Conservation (phyloP, 2,329 filamentous ascomycete genomes). For the Westerdykella sp. region DNA sequence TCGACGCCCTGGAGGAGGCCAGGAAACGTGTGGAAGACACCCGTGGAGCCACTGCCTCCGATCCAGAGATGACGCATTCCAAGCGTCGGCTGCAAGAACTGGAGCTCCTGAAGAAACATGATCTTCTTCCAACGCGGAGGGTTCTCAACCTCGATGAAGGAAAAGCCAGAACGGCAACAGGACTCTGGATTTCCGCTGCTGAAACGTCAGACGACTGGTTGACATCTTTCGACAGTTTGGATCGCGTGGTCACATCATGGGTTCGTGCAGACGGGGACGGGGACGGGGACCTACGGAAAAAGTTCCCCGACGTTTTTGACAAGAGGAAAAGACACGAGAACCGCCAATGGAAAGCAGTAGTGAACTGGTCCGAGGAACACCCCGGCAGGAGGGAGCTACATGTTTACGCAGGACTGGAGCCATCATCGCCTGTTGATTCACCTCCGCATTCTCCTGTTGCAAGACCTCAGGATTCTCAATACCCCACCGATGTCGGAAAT, state of each 20-base stretch:
- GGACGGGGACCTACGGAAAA: too few species aligned
- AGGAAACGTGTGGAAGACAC: not conserved
- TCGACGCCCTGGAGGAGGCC: not conserved
- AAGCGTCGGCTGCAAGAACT: not conserved
- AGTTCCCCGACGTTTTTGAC: not conserved
- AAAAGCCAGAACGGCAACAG: not conserved
- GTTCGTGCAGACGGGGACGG: not conserved
- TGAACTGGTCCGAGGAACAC: constrained; percentile 3
- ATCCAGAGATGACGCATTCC: not conserved
- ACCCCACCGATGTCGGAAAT: too few species aligned
- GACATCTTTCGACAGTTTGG: constrained; percentile 9
- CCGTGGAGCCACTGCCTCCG: not conserved
- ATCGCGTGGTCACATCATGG: constrained; percentile 1
- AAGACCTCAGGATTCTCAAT: not conserved
- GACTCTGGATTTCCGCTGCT: constrained; percentile 6
- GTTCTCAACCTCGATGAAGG: not conserved
- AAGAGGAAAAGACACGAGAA: not conserved
- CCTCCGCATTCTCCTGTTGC: constrained; percentile 3
- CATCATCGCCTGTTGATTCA: constrained; percentile 5
- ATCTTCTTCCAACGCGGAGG: too few species aligned
- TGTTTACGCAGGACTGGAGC: not conserved
- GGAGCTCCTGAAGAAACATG: not conserved
- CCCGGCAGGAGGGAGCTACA: constrained; percentile 9
- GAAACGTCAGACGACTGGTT: constrained; percentile 7
- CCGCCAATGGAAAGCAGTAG: not conserved